phyloP scores from a whole-genome alignment of 805 yeast genomes.

The Schwanniomyces polymorphus region DNA sequence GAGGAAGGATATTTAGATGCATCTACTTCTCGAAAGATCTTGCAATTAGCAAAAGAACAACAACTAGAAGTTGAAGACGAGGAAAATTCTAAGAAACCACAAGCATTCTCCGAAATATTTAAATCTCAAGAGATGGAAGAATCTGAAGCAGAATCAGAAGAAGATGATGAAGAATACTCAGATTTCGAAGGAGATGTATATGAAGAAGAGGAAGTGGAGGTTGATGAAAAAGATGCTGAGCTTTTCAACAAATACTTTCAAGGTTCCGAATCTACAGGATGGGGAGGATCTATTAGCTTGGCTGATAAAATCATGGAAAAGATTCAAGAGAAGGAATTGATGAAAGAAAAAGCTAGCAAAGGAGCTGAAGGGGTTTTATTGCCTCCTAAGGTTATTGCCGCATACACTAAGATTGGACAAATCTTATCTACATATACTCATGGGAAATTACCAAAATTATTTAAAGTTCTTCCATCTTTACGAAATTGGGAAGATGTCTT shows the following conservation, averaged over 20 bases:
- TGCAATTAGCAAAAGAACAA: constrained; percentile 88
- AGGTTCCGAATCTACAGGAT: constrained; percentile 18
- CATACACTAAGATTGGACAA: constrained; percentile 88
- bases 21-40: constrained; percentile 75
- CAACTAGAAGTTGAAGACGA: constrained; percentile 78
- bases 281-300: constrained; percentile 55
- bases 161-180: constrained; percentile 50
- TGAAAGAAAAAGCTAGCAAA: constrained; percentile 31
- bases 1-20: constrained; percentile 78
- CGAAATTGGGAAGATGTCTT: constrained; percentile 95
- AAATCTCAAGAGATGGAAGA: constrained; percentile 14
- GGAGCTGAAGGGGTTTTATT: constrained; percentile 74
- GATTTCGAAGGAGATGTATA: constrained; percentile 52
- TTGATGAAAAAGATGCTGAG: constrained; percentile 80
- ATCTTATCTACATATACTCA: constrained; percentile 87
- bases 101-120: constrained; percentile 21
- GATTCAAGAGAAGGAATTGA: constrained; percentile 67
- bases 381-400: constrained; percentile 96
- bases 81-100: constrained; percentile 33
- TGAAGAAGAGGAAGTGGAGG: constrained; percentile 62
- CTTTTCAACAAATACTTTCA: constrained; percentile 77
- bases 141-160: constrained; percentile 39
- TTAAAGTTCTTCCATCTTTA: constrained; percentile 90
- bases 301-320: constrained; percentile 95
- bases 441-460: constrained; percentile 94